Evolutionary conservation across 345 rosid species (phyloP), one percentile per base, ranked within the genome.

Genomic region (Salix caprea): DNA sequence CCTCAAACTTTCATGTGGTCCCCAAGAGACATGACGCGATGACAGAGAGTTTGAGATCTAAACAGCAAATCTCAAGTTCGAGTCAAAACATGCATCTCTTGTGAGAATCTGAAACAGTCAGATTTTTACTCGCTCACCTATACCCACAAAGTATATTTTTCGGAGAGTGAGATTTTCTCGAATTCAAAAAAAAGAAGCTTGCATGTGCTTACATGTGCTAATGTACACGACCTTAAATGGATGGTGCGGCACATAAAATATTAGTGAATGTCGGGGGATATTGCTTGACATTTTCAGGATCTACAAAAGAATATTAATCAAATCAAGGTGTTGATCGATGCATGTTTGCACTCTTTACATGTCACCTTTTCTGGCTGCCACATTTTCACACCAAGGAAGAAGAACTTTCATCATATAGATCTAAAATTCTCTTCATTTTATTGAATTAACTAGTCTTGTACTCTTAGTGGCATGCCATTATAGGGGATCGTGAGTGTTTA

Each of bases 161-260:
- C 6, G 1, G 6, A 1, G 5, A 34, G 6, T 34, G 6, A 4
- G 6, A 34, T 34, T 34, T 34, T 34, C 6, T 34, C 1, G 2
- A 34, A 34, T 5, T 5, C 2, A 34, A 34, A 34, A 34, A 34
- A 34, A 34, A n/a, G n/a, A 40, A 67, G 8, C 18, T 30, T 54
- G 52, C 77, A 65, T 75, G 71, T 42, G 70, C 46, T 16, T 75
- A 9, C 70, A 65, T 67, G 44, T 50, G 64, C 44, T 34, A 5
- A 34, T 34, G 36, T 5, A 34, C 36, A 34, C 1, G 6, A 34
- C 36, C 36, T 34, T 34, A 34, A 6, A 34, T 34, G 36, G 36
- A 34, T 34, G 36, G 36, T 34, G 36, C 36, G 32, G 65, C 65
- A n/a, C 26, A 61, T 61, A 61, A 61, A 61, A 21, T 61, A 61